phyloP scores from a whole-genome alignment of 2,329 filamentous ascomycete species.

The Cercospora sp. region DNA sequence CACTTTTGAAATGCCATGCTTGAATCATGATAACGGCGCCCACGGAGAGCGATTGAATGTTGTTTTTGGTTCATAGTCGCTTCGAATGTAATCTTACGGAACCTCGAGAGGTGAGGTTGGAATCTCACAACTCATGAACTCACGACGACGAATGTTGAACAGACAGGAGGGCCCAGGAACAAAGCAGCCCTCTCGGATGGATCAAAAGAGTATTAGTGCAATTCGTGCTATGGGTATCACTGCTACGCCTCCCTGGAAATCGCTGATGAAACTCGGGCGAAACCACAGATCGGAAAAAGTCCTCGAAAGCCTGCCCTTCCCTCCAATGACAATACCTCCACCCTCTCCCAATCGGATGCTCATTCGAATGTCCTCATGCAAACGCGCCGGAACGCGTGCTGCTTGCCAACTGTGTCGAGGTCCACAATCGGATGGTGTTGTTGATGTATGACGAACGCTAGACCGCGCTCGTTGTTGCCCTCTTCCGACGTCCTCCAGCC shows the following conservation, averaged over 20 bases:
- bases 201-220: conserved; percentile 16
- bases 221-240: conserved; percentile 29
- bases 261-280: neutral
- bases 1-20: conserved; percentile 7
- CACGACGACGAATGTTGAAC: neutral
- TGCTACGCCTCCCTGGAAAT: conserved; percentile 12
- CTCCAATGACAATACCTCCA: neutral
- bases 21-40: conserved; percentile 27
- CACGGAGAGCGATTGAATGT: conserved; percentile 26
- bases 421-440: neutral
- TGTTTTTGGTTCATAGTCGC: conserved; percentile 18
- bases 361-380: neutral
- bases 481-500: conserved; percentile 41
- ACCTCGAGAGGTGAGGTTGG: neutral
- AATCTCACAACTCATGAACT: neutral
- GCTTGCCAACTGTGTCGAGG: neutral
- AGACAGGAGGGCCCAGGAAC: neutral
- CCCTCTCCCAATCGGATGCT: neutral
- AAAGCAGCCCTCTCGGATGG: neutral
- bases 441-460: conserved; percentile 28
- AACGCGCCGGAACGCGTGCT: neutral
- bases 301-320: conserved; percentile 4
- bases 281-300: neutral
- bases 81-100: conserved; percentile 24
- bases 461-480: conserved; percentile 40